Evolutionary conservation across 768 basidiomycete species (phyloP), one percentile per base, ranked within the genome.

Genomic region (Hysterangium stoloniferum): DNA sequence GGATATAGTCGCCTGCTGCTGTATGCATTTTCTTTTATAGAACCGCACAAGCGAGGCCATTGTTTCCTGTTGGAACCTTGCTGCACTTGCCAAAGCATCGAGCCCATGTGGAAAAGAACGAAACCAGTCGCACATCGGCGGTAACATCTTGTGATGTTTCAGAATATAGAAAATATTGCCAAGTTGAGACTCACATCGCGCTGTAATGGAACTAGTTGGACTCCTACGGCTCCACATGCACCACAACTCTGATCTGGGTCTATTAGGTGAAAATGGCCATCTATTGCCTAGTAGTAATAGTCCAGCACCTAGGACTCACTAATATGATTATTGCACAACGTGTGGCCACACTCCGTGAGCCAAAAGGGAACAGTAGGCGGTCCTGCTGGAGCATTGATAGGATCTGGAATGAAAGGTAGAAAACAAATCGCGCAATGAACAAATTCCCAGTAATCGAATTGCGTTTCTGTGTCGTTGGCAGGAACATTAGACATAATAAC

Each of bases 321-420:
- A 62, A 92, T 79, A 66, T 92, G 89, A 33, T 76, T 74, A 60
- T 92, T 91, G 72, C 89, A 92, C 24, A 91, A 57, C 51, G 91
- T 76, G 71, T 92, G 89, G 0, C 86, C 86, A 58, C 89, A 92
- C 62, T 90, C 86, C 1, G 89, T 89, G 53, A 90, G 71, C 89
- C 89, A 92, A 63, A 91, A 92, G 0, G 89, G 89, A 24, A 86
- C 66, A 2, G 75, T 70, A 8, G 81, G 73, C 1, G 68, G 66
- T 0, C 73, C 76, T 15, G 52, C 29, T 7, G 48, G 38, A 37
- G 35, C 34, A 20, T 48, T 32, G 35, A 71, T 67, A 32, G 74
- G 71, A n/a, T 63, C 63, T 2, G 77, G 67, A 22, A 33, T 31
- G 43, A 84, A 91, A 0, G 80, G 76, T 24, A 86, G 71, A 55